A percentile compares a stretch with the other conserved stretches of the same genome.
Evolutionary conservation across 352 stramenopile species (phyloP).

Genomic region (Blastocystis sp.): DNA sequence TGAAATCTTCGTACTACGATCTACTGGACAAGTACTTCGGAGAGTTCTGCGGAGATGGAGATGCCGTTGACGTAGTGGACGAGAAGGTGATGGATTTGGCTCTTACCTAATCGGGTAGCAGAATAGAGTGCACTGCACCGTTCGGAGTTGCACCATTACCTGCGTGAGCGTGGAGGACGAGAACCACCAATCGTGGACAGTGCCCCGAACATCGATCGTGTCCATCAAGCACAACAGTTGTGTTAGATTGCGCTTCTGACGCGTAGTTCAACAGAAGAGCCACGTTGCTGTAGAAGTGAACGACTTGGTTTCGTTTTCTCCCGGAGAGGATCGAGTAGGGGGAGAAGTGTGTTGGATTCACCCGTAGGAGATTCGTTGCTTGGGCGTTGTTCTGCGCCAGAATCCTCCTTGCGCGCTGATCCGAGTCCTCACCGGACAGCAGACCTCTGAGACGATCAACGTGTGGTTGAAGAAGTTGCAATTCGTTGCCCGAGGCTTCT

Average conservation of each 20-base stretch:
- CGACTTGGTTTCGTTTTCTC: conserved; percentile 50
- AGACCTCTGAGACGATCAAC: conserved; percentile 41
- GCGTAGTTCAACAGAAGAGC: conserved; percentile 52
- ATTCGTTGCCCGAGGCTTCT: conserved; percentile 54
- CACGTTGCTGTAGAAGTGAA: conserved; percentile 49
- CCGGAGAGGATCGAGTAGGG: conserved; percentile 52
- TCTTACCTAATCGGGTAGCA: not conserved
- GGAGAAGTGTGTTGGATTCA: not conserved
- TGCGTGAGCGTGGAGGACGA: conserved; percentile 1
- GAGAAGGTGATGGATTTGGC: not conserved
- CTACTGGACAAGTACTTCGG: conserved; percentile 50
- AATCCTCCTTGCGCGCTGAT: conserved; percentile 41
- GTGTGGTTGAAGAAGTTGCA: conserved; percentile 64
- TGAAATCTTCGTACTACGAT: conserved; percentile 66
- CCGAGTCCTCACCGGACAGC: conserved; percentile 48
- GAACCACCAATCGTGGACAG: not conserved
- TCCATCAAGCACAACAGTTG: conserved; percentile 49
- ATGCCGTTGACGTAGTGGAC: conserved; percentile 18
- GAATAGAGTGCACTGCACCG: not conserved
- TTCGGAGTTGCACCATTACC: conserved; percentile 50
- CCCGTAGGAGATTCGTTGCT: conserved; percentile 57
- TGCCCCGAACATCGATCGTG: conserved; percentile 48
- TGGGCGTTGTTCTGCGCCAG: conserved; percentile 32
- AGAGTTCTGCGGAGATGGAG: conserved; percentile 56
- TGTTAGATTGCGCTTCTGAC: not conserved